A percentile compares a stretch with the other conserved stretches of the same genome.
Evolutionary conservation across 345 rosid genomes (phyloP).

Genomic region (Gossypium longicalyx): DNA sequence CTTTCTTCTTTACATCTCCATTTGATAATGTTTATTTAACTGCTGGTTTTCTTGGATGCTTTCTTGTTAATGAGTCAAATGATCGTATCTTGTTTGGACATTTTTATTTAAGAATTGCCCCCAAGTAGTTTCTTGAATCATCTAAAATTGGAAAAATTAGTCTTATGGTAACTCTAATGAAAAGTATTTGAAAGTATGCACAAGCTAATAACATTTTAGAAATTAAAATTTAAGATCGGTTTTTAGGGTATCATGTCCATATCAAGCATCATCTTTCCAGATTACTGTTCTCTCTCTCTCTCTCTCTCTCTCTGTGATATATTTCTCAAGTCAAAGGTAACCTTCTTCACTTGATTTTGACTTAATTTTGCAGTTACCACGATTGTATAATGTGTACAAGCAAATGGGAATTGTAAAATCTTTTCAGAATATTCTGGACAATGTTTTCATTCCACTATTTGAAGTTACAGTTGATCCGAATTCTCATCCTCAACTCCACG

Average conservation of each 20-base stretch:
- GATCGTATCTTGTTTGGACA: conserved; percentile 10
- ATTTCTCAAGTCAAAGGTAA: neutral
- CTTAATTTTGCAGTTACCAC: conserved; percentile 41
- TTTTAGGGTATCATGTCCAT: neutral
- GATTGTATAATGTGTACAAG: conserved; percentile 49
- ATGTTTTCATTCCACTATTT: conserved; percentile 48
- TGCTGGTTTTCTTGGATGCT: conserved; percentile 5
- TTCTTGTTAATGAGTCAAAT: neutral
- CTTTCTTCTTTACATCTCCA: neutral
- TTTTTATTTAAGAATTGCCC: neutral
- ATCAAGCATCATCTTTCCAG: conserved; percentile 1
- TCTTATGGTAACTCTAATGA: neutral
- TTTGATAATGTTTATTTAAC: neutral
- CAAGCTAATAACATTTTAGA: neutral
- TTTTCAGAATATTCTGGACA: conserved; percentile 51
- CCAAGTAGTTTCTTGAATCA: neutral
- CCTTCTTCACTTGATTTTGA: conserved; percentile 1
- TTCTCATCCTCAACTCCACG: conserved; percentile 53
- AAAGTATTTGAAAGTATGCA: conserved; percentile 4
- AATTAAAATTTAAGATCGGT: neutral
- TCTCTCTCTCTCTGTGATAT: neutral
- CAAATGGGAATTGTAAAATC: conserved; percentile 48
- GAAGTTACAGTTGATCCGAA: conserved; percentile 48
- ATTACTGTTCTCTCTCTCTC: neutral
- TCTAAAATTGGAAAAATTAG: neutral